Percentiles rank a stretch among this genome's conserved stretches.
Evolutionary conservation across 2,329 filamentous ascomycete genomes (phyloP).

Genomic region (Fusarium nygamai): DNA sequence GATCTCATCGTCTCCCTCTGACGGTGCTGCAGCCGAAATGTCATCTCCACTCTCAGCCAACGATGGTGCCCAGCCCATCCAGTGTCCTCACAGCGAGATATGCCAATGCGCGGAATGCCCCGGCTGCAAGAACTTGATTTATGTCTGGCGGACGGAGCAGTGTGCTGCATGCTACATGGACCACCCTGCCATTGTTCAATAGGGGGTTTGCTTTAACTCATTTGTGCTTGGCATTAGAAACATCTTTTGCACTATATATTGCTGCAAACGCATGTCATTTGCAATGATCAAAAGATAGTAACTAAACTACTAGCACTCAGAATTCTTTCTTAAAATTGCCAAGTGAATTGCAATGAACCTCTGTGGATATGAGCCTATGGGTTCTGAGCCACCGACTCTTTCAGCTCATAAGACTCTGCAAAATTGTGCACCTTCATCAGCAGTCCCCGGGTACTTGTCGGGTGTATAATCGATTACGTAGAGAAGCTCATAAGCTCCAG

Average conservation of each 20-base stretch:
- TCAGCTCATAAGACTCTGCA: accelerated
- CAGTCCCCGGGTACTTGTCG: no score
- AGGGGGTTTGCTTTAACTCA: accelerated
- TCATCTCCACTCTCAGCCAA: not conserved
- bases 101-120: not conserved
- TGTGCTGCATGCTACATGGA: not conserved
- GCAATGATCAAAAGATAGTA: not conserved
- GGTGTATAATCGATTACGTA: no score
- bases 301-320: no score
- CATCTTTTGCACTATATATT: no score
- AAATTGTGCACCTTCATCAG: no score
- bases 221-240: accelerated
- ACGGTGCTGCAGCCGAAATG: not conserved
- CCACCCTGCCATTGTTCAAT: not conserved
- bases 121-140: not conserved
- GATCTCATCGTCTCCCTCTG: no score
- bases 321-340: accelerated
- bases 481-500: no score
- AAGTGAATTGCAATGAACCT: not conserved
- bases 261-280: accelerated
- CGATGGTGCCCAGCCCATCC: not conserved
- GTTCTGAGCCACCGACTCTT: no score
- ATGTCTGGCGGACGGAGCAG: not conserved
- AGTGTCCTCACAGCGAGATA: not conserved
- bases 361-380: not conserved